Evolutionary conservation across 345 rosid species (phyloP).

Genomic region (Anastatica hierochuntica): DNA sequence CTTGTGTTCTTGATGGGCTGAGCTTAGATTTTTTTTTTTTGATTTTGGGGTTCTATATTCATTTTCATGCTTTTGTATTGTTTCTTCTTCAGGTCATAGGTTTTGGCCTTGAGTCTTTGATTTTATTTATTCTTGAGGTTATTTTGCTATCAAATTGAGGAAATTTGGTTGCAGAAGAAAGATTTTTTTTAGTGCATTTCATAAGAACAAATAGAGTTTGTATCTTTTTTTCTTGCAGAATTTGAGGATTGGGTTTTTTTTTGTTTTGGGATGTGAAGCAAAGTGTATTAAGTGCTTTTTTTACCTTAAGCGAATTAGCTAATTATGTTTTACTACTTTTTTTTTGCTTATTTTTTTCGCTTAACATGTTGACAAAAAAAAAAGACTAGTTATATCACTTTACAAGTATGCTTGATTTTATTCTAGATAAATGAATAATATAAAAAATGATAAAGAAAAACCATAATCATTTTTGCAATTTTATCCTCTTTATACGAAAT

Average conservation of each 20-base stretch:
- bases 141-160: conserved; percentile 20
- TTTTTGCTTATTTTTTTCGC: too few species aligned
- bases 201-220: neutral
- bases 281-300: too few species aligned
- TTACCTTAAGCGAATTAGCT: too few species aligned
- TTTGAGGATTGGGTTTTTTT: conserved; percentile 1
- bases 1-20: neutral
- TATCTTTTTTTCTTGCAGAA: neutral
- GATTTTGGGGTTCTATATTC: too few species aligned
- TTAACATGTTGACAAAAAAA: too few species aligned
- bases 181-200: conserved; percentile 1
- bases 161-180: conserved; percentile 17
- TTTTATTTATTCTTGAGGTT: conserved; percentile 28
- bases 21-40: conserved; percentile 10
- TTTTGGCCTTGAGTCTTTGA: conserved; percentile 27
- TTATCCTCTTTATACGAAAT: too few species aligned
- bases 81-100: conserved; percentile 20
- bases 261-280: conserved; percentile 8
- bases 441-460: too few species aligned
- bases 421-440: too few species aligned
- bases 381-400: too few species aligned
- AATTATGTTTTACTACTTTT: too few species aligned
- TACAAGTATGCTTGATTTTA: too few species aligned
- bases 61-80: conserved; percentile 7
- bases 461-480: too few species aligned